These are phyloP conservation scores for Nothophoma quercina DNA, from an alignment of 2,329 filamentous ascomycete genomes.

Conservation along the genomic window DNA sequence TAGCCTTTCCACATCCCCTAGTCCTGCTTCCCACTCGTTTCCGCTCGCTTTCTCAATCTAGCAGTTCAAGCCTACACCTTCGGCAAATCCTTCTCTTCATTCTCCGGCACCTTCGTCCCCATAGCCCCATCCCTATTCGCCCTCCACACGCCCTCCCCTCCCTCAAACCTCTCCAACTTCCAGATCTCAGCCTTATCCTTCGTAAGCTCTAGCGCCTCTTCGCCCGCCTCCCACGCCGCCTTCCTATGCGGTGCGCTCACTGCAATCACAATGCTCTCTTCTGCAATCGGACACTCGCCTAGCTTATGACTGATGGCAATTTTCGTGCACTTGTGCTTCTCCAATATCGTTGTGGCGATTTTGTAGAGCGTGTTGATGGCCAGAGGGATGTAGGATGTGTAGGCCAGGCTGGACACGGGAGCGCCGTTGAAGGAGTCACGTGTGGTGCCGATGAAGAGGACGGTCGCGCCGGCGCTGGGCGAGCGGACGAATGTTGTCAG, in stretches of 20 bases:
- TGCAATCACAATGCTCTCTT: constrained; percentile 91
- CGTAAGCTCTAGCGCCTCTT: constrained; percentile 86
- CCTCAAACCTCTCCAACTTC: constrained; percentile 90
- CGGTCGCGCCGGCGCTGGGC: constrained; percentile 44
- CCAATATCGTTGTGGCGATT: constrained; percentile 66
- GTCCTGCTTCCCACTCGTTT: too few species aligned
- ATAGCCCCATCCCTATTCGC: constrained; percentile 79
- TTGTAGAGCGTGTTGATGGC: constrained; percentile 73
- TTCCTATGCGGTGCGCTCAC: constrained; percentile 84
- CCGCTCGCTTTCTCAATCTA: too few species aligned
- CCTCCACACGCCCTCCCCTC: constrained; percentile 81
- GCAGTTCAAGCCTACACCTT: constrained; percentile 3
- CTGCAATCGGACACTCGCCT: constrained; percentile 84
- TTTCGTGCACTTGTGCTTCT: constrained; percentile 71
- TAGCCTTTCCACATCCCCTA: neutral
- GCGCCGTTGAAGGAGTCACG: constrained; percentile 76
- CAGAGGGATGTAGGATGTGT: constrained; percentile 75
- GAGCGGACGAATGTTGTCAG: constrained; percentile 73
- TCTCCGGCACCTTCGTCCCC: constrained; percentile 58
- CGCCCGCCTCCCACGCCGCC: constrained; percentile 85
- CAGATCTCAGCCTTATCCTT: constrained; percentile 92
- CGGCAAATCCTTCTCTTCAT: constrained; percentile 6
- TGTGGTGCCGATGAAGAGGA: constrained; percentile 67
- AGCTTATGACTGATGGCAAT: constrained; percentile 86
- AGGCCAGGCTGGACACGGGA: constrained; percentile 76